Evolutionary conservation across 495 filamentous ascomycete genomes (phyloP).

Genomic region (Glarea lozoyensis): DNA sequence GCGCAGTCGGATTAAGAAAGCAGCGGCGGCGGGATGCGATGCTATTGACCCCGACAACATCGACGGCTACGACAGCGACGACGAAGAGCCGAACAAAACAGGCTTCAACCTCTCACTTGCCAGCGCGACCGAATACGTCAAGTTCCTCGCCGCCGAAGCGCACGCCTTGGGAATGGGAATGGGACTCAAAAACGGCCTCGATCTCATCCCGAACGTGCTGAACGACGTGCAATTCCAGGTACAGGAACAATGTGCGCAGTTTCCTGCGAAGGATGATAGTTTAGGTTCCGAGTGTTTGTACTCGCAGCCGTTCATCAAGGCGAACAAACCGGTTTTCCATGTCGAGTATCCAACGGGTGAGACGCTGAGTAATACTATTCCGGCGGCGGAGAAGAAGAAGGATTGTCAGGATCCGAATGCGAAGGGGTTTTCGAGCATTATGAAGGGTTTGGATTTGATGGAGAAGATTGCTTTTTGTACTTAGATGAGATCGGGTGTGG

Average conservation of each 20-base stretch:
- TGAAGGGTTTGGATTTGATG: slow-evolving; percentile 54
- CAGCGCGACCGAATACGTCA: slow-evolving; percentile 47
- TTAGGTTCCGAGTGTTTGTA: slow-evolving; percentile 47
- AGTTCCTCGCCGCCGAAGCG: slow-evolving; percentile 47
- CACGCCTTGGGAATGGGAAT: slow-evolving; percentile 30
- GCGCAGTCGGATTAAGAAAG: slow-evolving; percentile 44
- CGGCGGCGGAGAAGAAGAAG: not conserved
- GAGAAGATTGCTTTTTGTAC: slow-evolving; percentile 17
- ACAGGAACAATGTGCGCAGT: slow-evolving; percentile 62
- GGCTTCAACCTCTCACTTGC: slow-evolving; percentile 44
- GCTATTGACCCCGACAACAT: slow-evolving; percentile 67
- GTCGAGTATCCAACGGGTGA: slow-evolving; percentile 56
- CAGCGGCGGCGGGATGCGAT: slow-evolving; percentile 53
- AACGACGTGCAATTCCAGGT: slow-evolving; percentile 53
- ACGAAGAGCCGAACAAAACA: too few species aligned
- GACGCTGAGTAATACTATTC: slow-evolving; percentile 20
- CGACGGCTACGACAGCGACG: slow-evolving; percentile 56
- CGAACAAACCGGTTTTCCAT: slow-evolving; percentile 61
- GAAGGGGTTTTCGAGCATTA: slow-evolving; percentile 48
- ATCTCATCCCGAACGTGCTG: slow-evolving; percentile 48
- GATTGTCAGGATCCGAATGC: slow-evolving; percentile 3
- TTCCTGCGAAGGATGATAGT: too few species aligned
- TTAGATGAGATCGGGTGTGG: too few species aligned
- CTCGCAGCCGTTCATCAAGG: slow-evolving; percentile 46
- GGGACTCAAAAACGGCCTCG: slow-evolving; percentile 58